Base-by-base conservation (phyloP, 441 rosid genomes). In the Dalechampia spathulata region DNA sequence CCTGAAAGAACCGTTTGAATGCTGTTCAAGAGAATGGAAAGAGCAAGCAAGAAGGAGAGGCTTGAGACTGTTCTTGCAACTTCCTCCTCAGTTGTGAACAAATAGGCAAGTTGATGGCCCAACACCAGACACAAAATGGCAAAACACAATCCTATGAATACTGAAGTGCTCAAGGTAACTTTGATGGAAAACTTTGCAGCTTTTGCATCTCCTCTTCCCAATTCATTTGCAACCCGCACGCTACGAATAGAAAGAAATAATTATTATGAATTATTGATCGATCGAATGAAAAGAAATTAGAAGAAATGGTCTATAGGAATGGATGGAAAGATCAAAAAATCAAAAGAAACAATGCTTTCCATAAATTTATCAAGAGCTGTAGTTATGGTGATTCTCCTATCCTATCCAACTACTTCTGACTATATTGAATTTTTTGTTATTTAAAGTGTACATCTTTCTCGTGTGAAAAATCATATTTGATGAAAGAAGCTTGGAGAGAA, bases 211-310 rank as follows among this genome's bases (percentile, higher is more conserved):
- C 96, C 90, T 66, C 67, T 73, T 11, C 93, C 96, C 12, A 87
- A 59, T 71, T 81, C 93, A 55, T 87, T 87, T 25, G 93, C 80
- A 32, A 87, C 86, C 41, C 96, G 55, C 20, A 81, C 96, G 1
- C 93, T 87, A 63, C 1, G 1, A 2, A 48, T 6, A 15, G 7
- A 16, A 46, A 41, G 8, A 16, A 7, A 37, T 17, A 9, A 52
- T n/a, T 7, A 27, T 27, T 0, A 14, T 16, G 7, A 12, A 30
- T 1, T n/a, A n/a, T n/a, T n/a, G n/a, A n/a, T n/a, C n/a, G n/a
- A n/a, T n/a, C n/a, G n/a, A n/a, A n/a, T n/a, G n/a, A n/a, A n/a
- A n/a, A n/a, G n/a, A n/a, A n/a, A n/a, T n/a, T n/a, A n/a, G n/a
- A n/a, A n/a, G n/a, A n/a, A n/a, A n/a, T n/a, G n/a, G n/a, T n/a